These are phyloP conservation scores for Kitagawia praeruptora DNA, from an alignment of 129 eudicot genomes.

Conservation along the genomic window DNA sequence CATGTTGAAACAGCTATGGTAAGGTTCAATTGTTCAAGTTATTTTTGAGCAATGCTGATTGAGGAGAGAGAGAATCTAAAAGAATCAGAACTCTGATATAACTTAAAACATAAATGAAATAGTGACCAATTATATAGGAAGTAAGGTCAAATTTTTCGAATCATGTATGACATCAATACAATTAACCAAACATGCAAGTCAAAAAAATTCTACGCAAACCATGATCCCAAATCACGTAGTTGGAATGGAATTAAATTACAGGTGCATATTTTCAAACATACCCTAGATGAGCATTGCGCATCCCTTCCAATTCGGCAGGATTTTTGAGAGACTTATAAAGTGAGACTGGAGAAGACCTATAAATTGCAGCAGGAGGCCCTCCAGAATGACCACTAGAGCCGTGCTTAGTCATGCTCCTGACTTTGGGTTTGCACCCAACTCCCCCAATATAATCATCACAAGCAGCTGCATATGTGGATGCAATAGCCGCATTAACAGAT, in stretches of 20 bases:
- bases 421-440: constrained; percentile 23
- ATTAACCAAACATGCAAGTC: background rate
- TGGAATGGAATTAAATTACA: background rate
- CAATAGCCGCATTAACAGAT: constrained; percentile 83
- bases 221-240: background rate
- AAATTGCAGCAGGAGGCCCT: constrained; percentile 44
- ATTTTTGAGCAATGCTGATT: no score
- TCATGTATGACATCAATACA: no score
- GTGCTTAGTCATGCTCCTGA: constrained; percentile 1
- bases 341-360: constrained; percentile 65
- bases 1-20: no score
- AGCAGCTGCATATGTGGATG: constrained; percentile 50
- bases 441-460: constrained; percentile 37
- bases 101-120: background rate
- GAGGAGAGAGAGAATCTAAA: no score
- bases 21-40: no score
- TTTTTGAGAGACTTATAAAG: constrained; percentile 84
- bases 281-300: constrained; percentile 84
- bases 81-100: no score
- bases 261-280: constrained; percentile 16
- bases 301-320: constrained; percentile 72
- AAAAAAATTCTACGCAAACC: background rate
- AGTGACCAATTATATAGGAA: background rate
- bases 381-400: constrained; percentile 31
- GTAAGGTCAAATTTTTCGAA: background rate